A percentile compares a stretch with the other conserved stretches of the same genome.
These are phyloP conservation scores for Solanum hybrid DNA, from an alignment of 305 asterid species.

Conservation along the genomic window DNA sequence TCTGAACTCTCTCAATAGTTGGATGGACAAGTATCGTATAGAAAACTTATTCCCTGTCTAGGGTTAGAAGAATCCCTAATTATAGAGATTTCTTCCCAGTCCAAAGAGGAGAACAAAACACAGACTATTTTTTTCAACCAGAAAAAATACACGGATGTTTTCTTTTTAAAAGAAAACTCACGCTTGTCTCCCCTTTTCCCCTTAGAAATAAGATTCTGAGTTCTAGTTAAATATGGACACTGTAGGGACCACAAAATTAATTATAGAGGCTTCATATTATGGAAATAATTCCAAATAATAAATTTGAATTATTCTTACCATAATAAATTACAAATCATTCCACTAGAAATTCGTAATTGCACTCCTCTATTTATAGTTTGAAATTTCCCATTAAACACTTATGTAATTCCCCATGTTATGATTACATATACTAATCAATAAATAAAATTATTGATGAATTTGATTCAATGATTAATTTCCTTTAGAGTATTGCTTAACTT, in stretches of 20 bases:
- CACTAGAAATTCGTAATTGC: neutral
- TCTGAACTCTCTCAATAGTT: neutral
- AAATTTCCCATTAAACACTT: neutral
- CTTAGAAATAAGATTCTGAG: neutral
- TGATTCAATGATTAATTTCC: neutral
- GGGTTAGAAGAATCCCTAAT: neutral
- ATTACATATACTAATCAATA: neutral
- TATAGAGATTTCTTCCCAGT: neutral
- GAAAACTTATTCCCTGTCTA: neutral
- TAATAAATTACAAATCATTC: neutral
- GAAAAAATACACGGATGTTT: neutral
- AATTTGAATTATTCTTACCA: neutral
- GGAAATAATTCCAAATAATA: neutral
- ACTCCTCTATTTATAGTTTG: neutral
- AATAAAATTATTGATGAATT: no score
- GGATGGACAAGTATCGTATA: neutral
- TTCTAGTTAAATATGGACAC: neutral
- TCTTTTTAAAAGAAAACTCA: neutral
- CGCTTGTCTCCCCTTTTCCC: neutral
- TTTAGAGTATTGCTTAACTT: neutral
- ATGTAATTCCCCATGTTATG: neutral
- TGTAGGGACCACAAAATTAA: neutral
- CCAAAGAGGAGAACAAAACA: neutral
- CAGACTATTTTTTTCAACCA: neutral
- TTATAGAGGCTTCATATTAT: neutral